These are phyloP conservation scores for Solanum clarkiae DNA, from an alignment of 257 asterid species.

Conservation along the genomic window DNA sequence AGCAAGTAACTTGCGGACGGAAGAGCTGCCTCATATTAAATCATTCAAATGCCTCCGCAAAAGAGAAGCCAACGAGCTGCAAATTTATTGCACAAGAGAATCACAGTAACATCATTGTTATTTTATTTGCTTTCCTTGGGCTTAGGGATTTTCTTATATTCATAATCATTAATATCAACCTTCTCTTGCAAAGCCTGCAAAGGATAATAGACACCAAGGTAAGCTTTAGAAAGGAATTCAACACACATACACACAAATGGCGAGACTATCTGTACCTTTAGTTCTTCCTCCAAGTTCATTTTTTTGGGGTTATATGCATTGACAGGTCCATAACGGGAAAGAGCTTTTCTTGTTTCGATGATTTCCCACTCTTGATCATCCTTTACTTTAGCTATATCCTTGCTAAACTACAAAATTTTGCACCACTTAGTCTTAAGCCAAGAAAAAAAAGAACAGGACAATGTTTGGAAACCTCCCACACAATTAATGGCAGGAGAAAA, in stretches of 20 bases:
- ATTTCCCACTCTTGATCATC: constrained; percentile 96
- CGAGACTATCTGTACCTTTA: constrained; percentile 41
- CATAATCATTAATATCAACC: constrained; percentile 68
- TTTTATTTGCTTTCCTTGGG: constrained; percentile 39
- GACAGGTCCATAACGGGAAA: constrained; percentile 74
- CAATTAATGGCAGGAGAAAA: background rate
- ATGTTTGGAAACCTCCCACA: background rate
- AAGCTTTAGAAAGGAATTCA: background rate
- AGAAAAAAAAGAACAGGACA: background rate
- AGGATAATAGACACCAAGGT: background rate
- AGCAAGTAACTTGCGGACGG: background rate
- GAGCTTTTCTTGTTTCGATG: constrained; percentile 66
- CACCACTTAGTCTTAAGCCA: background rate
- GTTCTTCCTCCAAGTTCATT: constrained; percentile 72
- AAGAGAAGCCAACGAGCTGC: background rate
- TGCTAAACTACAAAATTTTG: constrained; percentile 38
- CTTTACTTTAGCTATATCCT: constrained; percentile 84
- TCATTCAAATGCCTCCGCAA: background rate
- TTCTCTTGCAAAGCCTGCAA: constrained; percentile 65
- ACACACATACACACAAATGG: background rate
- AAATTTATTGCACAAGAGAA: background rate
- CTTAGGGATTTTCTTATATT: constrained; percentile 84
- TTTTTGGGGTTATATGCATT: constrained; percentile 73
- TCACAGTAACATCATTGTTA: background rate
- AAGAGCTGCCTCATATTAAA: background rate